Base-by-base conservation (phyloP, 1,284 basidiomycete genomes). In the Phaffia rhodozyma region DNA sequence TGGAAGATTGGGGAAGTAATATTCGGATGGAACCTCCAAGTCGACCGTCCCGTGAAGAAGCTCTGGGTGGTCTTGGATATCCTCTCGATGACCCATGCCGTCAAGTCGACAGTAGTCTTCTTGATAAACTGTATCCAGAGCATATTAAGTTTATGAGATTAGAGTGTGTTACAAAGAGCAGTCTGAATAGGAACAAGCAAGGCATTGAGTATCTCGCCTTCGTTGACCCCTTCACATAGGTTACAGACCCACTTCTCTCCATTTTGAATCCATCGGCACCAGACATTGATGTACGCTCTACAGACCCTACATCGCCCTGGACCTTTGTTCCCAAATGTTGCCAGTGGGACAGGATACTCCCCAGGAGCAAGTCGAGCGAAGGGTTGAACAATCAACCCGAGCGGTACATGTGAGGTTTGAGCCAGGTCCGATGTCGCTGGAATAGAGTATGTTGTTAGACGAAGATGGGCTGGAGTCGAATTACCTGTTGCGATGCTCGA, bases 191-290 rank as follows among this genome's bases (percentile, higher is more conserved):
- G 13, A 25, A 58, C 25, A 47, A 20, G 11, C 23, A 9, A 32
- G n/a, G 23, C 54, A n/a, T 55, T 5, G 54, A 55, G 3, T 34
- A n/a, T 70, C 79, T 67, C 66, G 92, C 91, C 91, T 78, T 85
- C 81, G 25, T 89, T 92, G 68, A 87, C 82, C 66, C 84, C 82
- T 9, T 80, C 78, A 75, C 96, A 99, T 5, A 99, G 75, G 78
- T 97, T 98, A 76, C 96, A 99, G 69, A 82, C 84, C 89, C 92
- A 98, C 69, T 81, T 83, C 67, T 83, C 82, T 3, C 96, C 96
- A 11, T 89, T 90, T 48, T 89, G 83, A 21, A 84, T 79, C 82
- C 90, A 98, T 38, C 81, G 80, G 72, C 87, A 91, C 92, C 92
- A 98, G 0, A 93, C 86, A 73, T 97, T 98, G 71, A 99, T 82